Percentiles rank a stretch among this genome's conserved stretches.
These are phyloP conservation scores for Eucalyptus albens DNA, from an alignment of 345 rosid species.

Conservation along the genomic window DNA sequence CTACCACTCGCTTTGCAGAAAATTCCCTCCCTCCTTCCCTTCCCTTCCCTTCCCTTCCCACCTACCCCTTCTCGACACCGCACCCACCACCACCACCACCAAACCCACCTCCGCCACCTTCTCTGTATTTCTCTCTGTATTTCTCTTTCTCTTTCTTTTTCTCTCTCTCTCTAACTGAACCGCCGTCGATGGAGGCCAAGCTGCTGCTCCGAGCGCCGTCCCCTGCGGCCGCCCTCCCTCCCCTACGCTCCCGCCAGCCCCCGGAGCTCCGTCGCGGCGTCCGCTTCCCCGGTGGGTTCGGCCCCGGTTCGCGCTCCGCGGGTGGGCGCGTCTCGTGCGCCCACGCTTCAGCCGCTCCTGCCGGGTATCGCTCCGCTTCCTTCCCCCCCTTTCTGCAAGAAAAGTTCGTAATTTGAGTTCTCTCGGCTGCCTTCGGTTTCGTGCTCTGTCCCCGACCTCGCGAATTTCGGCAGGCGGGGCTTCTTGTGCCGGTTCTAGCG, in stretches of 20 bases:
- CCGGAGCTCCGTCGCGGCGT: not conserved
- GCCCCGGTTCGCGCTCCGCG: not conserved
- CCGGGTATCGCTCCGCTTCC: slow-evolving; percentile 20
- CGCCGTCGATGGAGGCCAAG: not conserved
- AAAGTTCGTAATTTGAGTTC: not conserved
- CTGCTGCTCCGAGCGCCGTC: not conserved
- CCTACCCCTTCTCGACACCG: not conserved
- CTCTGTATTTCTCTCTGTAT: not conserved
- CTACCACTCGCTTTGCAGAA: not conserved
- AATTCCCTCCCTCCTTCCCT: not conserved
- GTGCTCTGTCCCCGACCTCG: not conserved
- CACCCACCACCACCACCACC: not conserved
- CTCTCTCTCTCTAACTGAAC: not conserved
- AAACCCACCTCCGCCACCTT: not conserved
- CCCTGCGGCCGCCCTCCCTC: not conserved
- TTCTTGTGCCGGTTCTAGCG: not conserved
- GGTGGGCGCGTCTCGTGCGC: not conserved
- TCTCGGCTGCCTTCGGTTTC: not conserved
- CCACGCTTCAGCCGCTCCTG: slow-evolving; percentile 22
- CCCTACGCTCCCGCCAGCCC: not conserved
- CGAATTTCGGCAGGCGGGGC: not conserved
- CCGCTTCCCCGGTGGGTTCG: not conserved
- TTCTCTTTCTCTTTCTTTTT: not conserved
- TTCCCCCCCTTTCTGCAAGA: not conserved
- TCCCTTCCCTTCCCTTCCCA: not conserved